Conservation (phyloP, 1,139 yeast species). For the Saccharomycopsis hybrid region DNA sequence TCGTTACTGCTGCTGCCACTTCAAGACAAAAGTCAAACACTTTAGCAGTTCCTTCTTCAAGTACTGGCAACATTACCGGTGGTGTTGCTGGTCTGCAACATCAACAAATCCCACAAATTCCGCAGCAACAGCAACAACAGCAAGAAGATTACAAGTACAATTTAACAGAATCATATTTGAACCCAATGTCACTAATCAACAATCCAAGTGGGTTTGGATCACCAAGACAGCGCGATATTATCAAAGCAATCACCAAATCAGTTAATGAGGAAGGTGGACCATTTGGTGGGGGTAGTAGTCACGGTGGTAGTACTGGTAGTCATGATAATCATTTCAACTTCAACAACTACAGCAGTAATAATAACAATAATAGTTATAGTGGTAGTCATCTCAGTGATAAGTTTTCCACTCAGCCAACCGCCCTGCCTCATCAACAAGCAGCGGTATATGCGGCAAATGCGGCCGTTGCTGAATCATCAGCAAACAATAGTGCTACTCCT, state of each 20-base stretch:
- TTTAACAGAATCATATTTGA: slow-evolving; percentile 31
- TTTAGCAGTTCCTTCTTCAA: neutral
- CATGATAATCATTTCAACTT: slow-evolving; percentile 16
- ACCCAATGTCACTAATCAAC: slow-evolving; percentile 25
- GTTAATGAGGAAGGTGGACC: slow-evolving; percentile 32
- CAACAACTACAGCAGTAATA: neutral
- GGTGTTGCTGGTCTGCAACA: slow-evolving; percentile 21
- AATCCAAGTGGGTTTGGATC: slow-evolving; percentile 36
- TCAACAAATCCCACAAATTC: slow-evolving; percentile 27
- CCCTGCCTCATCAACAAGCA: neutral
- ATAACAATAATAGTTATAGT: neutral
- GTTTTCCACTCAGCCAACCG: no score
- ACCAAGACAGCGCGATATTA: slow-evolving; percentile 57
- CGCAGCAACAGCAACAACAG: neutral
- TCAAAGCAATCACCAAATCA: slow-evolving; percentile 55
- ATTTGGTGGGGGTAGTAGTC: neutral
- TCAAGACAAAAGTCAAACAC: slow-evolving; percentile 15
- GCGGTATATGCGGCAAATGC: neutral
- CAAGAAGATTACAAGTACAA: slow-evolving; percentile 29
- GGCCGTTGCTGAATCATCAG: slow-evolving; percentile 1
- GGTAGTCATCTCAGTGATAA: neutral
- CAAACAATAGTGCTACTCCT: neutral
- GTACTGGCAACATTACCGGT: slow-evolving; percentile 1
- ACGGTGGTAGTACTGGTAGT: no score
- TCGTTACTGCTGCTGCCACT: slow-evolving; percentile 20